Percentiles rank a stretch among this genome's conserved stretches.
phyloP scores from a whole-genome alignment of 495 filamentous ascomycete species.

The Aspergillus sclerotiicarbonarius region DNA sequence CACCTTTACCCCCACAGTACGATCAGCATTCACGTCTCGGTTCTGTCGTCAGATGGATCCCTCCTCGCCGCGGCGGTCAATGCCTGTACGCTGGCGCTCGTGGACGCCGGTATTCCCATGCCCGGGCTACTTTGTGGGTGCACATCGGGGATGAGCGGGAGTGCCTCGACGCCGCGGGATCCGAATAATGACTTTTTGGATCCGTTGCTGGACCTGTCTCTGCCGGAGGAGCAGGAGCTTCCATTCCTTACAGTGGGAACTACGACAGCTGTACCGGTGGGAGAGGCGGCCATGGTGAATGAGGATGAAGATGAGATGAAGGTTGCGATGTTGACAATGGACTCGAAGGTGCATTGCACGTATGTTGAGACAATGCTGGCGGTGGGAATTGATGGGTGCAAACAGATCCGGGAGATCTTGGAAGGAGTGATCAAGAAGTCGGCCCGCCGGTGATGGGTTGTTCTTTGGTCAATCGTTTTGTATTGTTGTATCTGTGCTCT shows the following conservation, averaged over 20 bases:
- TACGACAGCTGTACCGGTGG: conserved; percentile 52
- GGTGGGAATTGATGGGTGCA: conserved; percentile 88
- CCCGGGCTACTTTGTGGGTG: conserved; percentile 84
- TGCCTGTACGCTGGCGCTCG: conserved; percentile 84
- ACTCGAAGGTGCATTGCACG: conserved; percentile 72
- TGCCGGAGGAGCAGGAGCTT: conserved; percentile 83
- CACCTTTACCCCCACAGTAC: conserved; percentile 87
- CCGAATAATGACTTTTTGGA: conserved; percentile 70
- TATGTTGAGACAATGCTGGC: conserved; percentile 88
- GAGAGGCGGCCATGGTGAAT: conserved; percentile 36
- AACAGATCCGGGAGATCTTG: conserved; percentile 74
- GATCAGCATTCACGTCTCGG: conserved; percentile 76
- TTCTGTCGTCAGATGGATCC: conserved; percentile 88
- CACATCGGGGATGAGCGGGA: conserved; percentile 74
- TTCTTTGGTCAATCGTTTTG: conserved; percentile 1
- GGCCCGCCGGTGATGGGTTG: conserved; percentile 15
- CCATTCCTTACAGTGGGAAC: conserved; percentile 86
- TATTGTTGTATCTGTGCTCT: conserved; percentile 3
- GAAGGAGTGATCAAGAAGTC: conserved; percentile 54
- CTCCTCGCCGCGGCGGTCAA: conserved; percentile 88
- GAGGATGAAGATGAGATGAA: conserved; percentile 56
- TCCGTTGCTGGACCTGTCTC: conserved; percentile 84
- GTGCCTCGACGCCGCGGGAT: conserved; percentile 51
- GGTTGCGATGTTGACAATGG: conserved; percentile 77
- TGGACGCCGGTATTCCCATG: conserved; percentile 96